A percentile compares a stretch with the other conserved stretches of the same genome.
These are phyloP conservation scores for Xylaria sp. DNA, from an alignment of 2,329 filamentous ascomycete species.

Conservation along the genomic window DNA sequence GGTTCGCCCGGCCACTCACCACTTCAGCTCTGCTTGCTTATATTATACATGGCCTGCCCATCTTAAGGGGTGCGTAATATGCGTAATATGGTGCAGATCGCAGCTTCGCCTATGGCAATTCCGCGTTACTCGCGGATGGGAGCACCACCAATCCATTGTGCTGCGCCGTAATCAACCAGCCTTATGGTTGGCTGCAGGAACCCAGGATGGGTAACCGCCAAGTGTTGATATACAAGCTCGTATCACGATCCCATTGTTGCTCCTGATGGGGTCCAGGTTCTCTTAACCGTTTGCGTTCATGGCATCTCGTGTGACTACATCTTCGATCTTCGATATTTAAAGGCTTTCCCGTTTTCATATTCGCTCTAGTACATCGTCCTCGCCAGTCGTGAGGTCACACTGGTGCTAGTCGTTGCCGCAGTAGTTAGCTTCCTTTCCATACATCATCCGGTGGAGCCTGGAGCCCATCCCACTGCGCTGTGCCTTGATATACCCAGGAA, in stretches of 20 bases:
- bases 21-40: neutral
- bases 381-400: neutral
- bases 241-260: neutral
- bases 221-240: neutral
- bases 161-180: too few relatives aligned
- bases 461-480: neutral
- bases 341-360: neutral
- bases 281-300: neutral
- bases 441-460: neutral
- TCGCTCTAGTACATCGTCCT: neutral
- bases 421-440: neutral
- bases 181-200: neutral
- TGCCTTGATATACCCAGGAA: neutral
- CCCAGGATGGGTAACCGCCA: neutral
- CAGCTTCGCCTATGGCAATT: neutral
- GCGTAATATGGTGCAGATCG: neutral
- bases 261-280: neutral
- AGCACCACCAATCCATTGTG: too few relatives aligned
- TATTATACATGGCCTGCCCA: neutral
- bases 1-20: neutral
- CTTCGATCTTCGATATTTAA: too few relatives aligned
- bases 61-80: neutral
- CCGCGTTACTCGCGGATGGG: neutral
- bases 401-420: neutral
- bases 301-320: neutral